Conservation (phyloP, 495 filamentous ascomycete species). For the Penicillium egyptiacum region DNA sequence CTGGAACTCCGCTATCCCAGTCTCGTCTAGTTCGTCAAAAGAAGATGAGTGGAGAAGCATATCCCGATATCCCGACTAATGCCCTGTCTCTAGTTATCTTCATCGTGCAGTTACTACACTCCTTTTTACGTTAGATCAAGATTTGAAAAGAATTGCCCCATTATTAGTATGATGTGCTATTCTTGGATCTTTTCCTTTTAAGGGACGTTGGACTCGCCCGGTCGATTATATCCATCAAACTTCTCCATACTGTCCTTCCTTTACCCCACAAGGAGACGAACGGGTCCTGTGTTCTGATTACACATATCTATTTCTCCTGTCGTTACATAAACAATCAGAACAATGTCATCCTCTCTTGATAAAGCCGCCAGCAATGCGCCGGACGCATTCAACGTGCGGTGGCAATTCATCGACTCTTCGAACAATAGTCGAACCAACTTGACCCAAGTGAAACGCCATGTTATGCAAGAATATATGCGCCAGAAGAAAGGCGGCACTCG, state of each 20-base stretch:
- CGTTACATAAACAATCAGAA: neutral
- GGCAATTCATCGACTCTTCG: slow-evolving; percentile 47
- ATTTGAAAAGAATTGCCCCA: neutral
- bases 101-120: neutral
- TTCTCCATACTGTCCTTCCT: too few relatives aligned
- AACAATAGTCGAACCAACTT: slow-evolving; percentile 41
- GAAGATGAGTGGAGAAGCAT: neutral
- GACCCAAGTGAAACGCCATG: slow-evolving; percentile 48
- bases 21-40: slow-evolving; percentile 7
- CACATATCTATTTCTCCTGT: neutral
- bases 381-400: slow-evolving; percentile 26
- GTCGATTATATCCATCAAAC: neutral
- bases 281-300: neutral
- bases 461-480: slow-evolving; percentile 50
- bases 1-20: slow-evolving; percentile 3
- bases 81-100: neutral
- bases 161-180: neutral
- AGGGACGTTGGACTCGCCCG: neutral
- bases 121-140: neutral
- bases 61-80: neutral
- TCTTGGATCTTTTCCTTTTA: neutral
- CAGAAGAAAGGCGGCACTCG: slow-evolving; percentile 36
- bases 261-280: neutral
- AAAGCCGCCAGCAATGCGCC: neutral
- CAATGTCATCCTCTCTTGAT: slow-evolving; percentile 20